Conservation (phyloP, 73 alveolate genomes). For the Tetrahymena malaccensis region DNA sequence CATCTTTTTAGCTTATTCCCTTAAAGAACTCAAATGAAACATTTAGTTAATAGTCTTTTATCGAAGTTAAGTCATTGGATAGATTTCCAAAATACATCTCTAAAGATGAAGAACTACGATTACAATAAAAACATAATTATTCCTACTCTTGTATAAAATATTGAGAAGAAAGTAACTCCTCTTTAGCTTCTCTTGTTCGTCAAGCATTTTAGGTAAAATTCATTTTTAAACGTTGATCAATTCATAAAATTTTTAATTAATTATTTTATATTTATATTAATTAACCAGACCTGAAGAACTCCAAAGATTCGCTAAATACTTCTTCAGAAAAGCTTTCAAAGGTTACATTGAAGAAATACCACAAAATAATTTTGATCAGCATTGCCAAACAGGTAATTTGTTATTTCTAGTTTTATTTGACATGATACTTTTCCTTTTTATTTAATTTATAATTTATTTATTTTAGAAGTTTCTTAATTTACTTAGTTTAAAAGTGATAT, state of each 20-base stretch:
- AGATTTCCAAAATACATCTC: not conserved
- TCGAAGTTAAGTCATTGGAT: not conserved
- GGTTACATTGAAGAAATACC: not conserved
- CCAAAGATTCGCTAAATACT: not conserved
- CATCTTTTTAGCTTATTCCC: not conserved
- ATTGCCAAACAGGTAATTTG: not conserved
- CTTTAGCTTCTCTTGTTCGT: not conserved
- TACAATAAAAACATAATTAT: not conserved
- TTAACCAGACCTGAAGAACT: not conserved
- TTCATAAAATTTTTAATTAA: not conserved
- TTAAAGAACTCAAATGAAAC: not conserved
- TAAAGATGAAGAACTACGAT: not conserved
- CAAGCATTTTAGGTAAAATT: not conserved
- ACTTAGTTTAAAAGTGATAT: no score
- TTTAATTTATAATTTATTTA: no score
- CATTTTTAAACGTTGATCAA: no score
- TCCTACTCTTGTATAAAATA: not conserved
- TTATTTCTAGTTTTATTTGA: no score
- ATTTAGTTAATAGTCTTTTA: not conserved
- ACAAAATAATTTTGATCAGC: not conserved
- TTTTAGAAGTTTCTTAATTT: not conserved
- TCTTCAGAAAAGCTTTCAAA: not conserved
- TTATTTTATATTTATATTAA: not conserved
- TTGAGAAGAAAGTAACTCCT: not conserved
- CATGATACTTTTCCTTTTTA: no score